Conservation (phyloP, 495 filamentous ascomycete species). For the Talaromyces liani region DNA sequence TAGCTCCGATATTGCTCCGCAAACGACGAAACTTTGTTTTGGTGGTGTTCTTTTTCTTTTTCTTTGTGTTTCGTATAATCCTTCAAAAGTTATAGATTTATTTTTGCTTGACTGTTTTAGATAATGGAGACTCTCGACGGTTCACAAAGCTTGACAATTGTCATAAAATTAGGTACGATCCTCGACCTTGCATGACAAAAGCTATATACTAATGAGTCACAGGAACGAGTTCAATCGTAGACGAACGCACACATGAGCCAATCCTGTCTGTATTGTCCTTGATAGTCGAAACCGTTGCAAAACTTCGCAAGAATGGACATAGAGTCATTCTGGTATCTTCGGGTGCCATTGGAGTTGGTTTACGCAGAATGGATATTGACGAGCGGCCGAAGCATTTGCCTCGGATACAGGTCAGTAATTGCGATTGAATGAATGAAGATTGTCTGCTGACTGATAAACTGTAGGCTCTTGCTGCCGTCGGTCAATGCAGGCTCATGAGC, state of each 20-base stretch:
- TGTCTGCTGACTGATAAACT: neutral
- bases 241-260: constrained; percentile 96
- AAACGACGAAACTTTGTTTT: constrained; percentile 7
- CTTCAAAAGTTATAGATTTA: constrained; percentile 14
- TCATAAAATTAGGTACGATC: constrained; percentile 79
- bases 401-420: constrained; percentile 56
- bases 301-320: constrained; percentile 82
- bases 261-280: constrained; percentile 79
- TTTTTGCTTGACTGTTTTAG: neutral
- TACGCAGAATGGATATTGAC: constrained; percentile 84
- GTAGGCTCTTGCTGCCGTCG: constrained; percentile 88
- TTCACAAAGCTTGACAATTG: constrained; percentile 54
- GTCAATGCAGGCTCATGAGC: constrained; percentile 91
- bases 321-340: constrained; percentile 93
- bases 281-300: constrained; percentile 88
- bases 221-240: constrained; percentile 97
- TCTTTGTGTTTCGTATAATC: neutral
- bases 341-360: constrained; percentile 88
- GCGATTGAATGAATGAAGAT: constrained; percentile 7
- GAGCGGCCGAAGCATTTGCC: constrained; percentile 82
- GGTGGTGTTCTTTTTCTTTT: neutral
- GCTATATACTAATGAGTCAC: neutral
- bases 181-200: neutral
- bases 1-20: constrained; percentile 4
- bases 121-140: constrained; percentile 2